phyloP scores from a whole-genome alignment of 1,284 basidiomycete species.

The Takashimella koratensis region DNA sequence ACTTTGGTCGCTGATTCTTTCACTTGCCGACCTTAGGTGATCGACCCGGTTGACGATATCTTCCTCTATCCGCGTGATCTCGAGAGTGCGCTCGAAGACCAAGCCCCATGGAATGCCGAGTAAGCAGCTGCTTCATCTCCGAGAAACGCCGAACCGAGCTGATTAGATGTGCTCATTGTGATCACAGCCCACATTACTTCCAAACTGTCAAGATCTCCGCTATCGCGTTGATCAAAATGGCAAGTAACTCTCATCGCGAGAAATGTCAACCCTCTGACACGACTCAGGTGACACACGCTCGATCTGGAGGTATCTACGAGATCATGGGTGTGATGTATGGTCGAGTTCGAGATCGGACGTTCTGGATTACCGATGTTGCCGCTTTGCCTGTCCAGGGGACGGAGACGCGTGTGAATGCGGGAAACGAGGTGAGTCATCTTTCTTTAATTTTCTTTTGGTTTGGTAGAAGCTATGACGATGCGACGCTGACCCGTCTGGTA shows the following conservation, averaged over 20 bases:
- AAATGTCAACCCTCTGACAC: not conserved
- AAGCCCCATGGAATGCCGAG: slow-evolving; percentile 85
- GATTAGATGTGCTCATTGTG: slow-evolving; percentile 2
- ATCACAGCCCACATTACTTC: slow-evolving; percentile 78
- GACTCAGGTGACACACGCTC: slow-evolving; percentile 91
- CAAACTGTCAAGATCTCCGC: slow-evolving; percentile 92
- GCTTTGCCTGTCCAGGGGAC: slow-evolving; percentile 98
- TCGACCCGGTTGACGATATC: slow-evolving; percentile 61
- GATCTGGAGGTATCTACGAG: slow-evolving; percentile 94
- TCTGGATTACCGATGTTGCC: slow-evolving; percentile 94
- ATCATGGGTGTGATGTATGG: slow-evolving; percentile 99
- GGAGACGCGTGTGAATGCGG: slow-evolving; percentile 95
- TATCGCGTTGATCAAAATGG: slow-evolving; percentile 97
- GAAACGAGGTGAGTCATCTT: slow-evolving; percentile 59
- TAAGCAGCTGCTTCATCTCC: slow-evolving; percentile 42
- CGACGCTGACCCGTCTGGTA: slow-evolving; percentile 6
- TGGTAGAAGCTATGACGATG: not conserved
- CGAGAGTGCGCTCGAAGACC: slow-evolving; percentile 66
- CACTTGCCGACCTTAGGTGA: slow-evolving; percentile 12
- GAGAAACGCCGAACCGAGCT: no score
- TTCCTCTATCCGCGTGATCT: slow-evolving; percentile 72
- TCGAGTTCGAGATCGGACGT: slow-evolving; percentile 77
- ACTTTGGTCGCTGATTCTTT: slow-evolving; percentile 1
- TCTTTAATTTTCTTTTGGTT: not conserved
- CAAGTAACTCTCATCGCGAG: slow-evolving; percentile 39